Conservation (phyloP, 306 rosid genomes). For the Quercus glauca region DNA sequence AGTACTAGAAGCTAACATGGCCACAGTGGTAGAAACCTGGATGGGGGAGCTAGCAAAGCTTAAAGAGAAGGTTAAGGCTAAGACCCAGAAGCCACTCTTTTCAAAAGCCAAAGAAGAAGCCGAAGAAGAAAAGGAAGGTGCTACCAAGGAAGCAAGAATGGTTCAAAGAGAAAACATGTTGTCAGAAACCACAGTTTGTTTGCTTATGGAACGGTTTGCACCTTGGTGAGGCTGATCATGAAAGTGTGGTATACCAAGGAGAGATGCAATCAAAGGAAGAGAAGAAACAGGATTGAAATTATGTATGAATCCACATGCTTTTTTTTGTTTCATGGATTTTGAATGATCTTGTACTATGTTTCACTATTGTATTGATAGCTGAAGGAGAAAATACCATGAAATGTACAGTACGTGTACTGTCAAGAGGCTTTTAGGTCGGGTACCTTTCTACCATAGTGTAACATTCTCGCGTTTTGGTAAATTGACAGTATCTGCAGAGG, state of each 20-base stretch:
- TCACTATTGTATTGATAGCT: too few species aligned
- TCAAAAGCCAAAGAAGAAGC: constrained; percentile 36
- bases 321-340: background rate
- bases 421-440: too few species aligned
- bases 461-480: too few species aligned
- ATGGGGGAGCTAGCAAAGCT: constrained; percentile 65
- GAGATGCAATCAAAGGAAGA: background rate
- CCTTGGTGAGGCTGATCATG: constrained; percentile 46
- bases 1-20: constrained; percentile 36
- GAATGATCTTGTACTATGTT: background rate
- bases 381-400: too few species aligned
- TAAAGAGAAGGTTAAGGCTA: constrained; percentile 45
- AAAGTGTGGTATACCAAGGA: too few species aligned
- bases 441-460: too few species aligned
- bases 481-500: too few species aligned
- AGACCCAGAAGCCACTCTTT: constrained; percentile 19
- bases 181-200: constrained; percentile 63
- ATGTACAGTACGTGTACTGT: too few species aligned
- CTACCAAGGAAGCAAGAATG: constrained; percentile 5
- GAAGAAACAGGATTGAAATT: background rate
- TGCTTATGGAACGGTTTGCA: constrained; percentile 92
- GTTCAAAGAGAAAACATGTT: constrained; percentile 26
- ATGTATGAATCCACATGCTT: background rate
- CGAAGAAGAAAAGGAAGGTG: constrained; percentile 16
- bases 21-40: constrained; percentile 66